phyloP scores from a whole-genome alignment of 139 green algal species.

The Chlorella vulgaris region DNA sequence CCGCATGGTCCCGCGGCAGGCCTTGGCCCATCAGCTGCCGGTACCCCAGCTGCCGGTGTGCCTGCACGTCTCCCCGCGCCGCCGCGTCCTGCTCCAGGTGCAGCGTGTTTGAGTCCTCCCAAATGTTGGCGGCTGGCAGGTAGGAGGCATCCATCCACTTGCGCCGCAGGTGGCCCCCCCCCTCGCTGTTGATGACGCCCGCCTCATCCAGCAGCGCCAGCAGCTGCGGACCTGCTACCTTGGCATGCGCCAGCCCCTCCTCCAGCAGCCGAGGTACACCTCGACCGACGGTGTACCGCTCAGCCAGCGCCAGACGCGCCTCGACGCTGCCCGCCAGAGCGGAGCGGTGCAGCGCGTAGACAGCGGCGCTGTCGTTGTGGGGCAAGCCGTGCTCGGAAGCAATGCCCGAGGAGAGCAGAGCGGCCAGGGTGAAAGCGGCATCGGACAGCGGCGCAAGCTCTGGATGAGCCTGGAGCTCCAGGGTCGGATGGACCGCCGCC shows the following conservation, averaged over 20 bases:
- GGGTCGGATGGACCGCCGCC: not conserved
- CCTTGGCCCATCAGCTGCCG: slow-evolving; percentile 33
- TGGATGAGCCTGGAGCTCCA: not conserved
- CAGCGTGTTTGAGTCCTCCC: slow-evolving; percentile 25
- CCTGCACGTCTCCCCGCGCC: slow-evolving; percentile 7
- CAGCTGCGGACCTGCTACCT: not conserved
- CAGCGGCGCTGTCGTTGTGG: slow-evolving; percentile 5
- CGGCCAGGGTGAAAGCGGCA: slow-evolving; percentile 15
- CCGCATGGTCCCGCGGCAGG: slow-evolving; percentile 11
- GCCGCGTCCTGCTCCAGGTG: not conserved
- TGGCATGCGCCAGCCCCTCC: slow-evolving; percentile 18
- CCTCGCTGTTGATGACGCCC: not conserved
- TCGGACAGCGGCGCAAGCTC: slow-evolving; percentile 19
- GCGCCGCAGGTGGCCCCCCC: slow-evolving; percentile 13
- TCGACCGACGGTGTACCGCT: slow-evolving; percentile 15
- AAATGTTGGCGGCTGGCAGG: not conserved
- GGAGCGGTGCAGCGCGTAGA: not conserved
- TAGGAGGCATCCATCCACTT: slow-evolving; percentile 24
- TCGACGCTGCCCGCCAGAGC: slow-evolving; percentile 20
- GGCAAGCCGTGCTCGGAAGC: slow-evolving; percentile 1
- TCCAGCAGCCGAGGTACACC: slow-evolving; percentile 12
- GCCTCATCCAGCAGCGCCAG: slow-evolving; percentile 16
- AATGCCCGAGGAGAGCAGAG: slow-evolving; percentile 2
- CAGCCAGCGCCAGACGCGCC: slow-evolving; percentile 22
- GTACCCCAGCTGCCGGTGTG: slow-evolving; percentile 34